These are phyloP conservation scores for Porphyrellus cyaneotinctus DNA, from an alignment of 768 basidiomycete genomes.

Conservation along the genomic window DNA sequence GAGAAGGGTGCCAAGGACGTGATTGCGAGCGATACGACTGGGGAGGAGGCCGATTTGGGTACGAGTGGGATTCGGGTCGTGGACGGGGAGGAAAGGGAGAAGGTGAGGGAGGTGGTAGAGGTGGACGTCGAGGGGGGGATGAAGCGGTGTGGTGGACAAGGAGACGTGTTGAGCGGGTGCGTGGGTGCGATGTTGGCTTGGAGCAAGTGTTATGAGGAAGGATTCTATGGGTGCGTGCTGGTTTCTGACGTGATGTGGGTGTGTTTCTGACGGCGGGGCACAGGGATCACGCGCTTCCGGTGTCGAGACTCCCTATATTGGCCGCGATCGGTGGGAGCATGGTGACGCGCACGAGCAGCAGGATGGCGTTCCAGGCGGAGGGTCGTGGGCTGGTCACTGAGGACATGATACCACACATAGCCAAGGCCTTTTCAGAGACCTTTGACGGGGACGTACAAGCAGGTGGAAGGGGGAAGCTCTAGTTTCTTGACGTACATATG, in stretches of 20 bases:
- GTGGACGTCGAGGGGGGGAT: constrained; percentile 74
- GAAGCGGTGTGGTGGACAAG: constrained; percentile 95
- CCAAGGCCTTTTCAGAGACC: constrained; percentile 65
- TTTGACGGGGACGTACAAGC: constrained; percentile 49
- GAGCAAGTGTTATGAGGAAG: constrained; percentile 90
- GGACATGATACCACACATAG: constrained; percentile 67
- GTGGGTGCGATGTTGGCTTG: constrained; percentile 91
- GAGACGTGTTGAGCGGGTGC: constrained; percentile 85
- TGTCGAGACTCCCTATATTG: constrained; percentile 71
- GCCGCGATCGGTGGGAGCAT: constrained; percentile 85
- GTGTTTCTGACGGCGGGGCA: constrained; percentile 1
- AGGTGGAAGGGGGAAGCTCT: constrained; percentile 33
- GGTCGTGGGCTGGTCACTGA: constrained; percentile 80
- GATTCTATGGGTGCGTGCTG: constrained; percentile 62
- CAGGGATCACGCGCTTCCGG: constrained; percentile 52
- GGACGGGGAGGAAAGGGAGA: constrained; percentile 47
- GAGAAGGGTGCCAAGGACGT: constrained; percentile 85
- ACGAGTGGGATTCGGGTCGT: constrained; percentile 39
- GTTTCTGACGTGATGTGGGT: not conserved
- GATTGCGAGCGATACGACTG: constrained; percentile 72
- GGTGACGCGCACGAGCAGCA: constrained; percentile 82
- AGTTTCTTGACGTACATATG: constrained; percentile 2
- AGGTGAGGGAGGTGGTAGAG: constrained; percentile 55
- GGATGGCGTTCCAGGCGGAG: constrained; percentile 66
- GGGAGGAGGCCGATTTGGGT: constrained; percentile 43